Evolutionary conservation across 2,329 filamentous ascomycete genomes (phyloP), one percentile per base, ranked within the genome.

Genomic region (Moelleriella libera): DNA sequence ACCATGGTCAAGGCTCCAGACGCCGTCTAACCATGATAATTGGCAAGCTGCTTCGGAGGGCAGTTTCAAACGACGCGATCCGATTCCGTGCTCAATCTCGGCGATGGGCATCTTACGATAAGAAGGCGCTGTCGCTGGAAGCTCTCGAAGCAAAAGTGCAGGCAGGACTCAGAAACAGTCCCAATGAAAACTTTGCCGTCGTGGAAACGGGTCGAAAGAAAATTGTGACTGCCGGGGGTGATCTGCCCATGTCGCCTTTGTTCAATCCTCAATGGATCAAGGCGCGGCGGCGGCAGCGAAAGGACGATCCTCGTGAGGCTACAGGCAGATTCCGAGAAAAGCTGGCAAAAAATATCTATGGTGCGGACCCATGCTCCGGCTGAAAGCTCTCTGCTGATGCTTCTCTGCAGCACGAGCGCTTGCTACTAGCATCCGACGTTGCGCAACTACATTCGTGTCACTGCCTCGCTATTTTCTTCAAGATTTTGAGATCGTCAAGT

Each of bases 391-490:
- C 32, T 11, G 32, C 32, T 37, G 32, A 37, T 11, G 7, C 11
- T 43, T 29, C n/a, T n/a, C 5, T 43, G 29, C 47, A 84, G 82
- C 83, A 3, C 71, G 71, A 43, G 75, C 79, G 6, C 71, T 88
- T 28, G 75, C 75, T 31, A 74, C 75, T 0, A 76, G 79, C 0
- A 48, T 82, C 28, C 78, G 84, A 47, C 54, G 60, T 48, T 85
- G 82, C 55, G 56, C 61, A 28, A 57, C 73, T 32, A 78, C 79
- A 1, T 51, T 55, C 0, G 57, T 60, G 0, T 56, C 57, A 1
- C 60, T 86, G 6, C 84, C 84, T 1, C 62, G 60, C 11, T 78
- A 73, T 55, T 83, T 87, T 57, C 64, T 86, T 5, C 75, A 83
- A 47, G 68, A 75, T 32, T 80, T 87, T 50, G 69, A 72, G 30